phyloP scores from a whole-genome alignment of 257 asterid species.

The Solanum sitiens region DNA sequence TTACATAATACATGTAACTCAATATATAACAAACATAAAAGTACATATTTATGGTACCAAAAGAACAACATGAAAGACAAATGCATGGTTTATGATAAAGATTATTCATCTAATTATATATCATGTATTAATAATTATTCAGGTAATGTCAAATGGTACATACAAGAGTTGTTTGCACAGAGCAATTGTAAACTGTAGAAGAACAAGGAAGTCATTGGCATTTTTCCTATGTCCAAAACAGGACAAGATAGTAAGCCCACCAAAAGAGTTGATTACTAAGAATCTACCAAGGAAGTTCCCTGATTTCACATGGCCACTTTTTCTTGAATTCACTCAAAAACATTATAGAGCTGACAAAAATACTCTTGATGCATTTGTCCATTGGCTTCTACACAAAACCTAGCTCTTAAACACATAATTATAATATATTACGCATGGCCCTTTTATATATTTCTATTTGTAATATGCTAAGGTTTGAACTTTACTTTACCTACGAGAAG shows the following conservation, averaged over 20 bases:
- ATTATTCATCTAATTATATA: background rate
- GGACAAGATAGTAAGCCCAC: constrained; percentile 58
- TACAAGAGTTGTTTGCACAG: constrained; percentile 82
- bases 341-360: constrained; percentile 70
- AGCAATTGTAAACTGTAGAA: constrained; percentile 48
- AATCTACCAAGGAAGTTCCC: constrained; percentile 48
- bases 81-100: background rate
- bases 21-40: background rate
- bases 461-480: background rate
- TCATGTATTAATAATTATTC: background rate
- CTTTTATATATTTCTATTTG: background rate
- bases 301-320: constrained; percentile 56
- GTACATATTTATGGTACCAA: background rate
- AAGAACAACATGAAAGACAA: background rate
- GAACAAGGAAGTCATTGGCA: constrained; percentile 56
- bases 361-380: constrained; percentile 58
- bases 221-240: constrained; percentile 57
- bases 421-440: background rate
- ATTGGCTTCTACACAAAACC: constrained; percentile 26
- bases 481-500: background rate
- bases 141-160: constrained; percentile 78
- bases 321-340: constrained; percentile 72
- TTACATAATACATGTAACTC: background rate
- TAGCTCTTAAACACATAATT: background rate
- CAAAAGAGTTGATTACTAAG: constrained; percentile 23